Conservation (phyloP, 1,139 yeast species). For the Blastobotrys proliferans region DNA sequence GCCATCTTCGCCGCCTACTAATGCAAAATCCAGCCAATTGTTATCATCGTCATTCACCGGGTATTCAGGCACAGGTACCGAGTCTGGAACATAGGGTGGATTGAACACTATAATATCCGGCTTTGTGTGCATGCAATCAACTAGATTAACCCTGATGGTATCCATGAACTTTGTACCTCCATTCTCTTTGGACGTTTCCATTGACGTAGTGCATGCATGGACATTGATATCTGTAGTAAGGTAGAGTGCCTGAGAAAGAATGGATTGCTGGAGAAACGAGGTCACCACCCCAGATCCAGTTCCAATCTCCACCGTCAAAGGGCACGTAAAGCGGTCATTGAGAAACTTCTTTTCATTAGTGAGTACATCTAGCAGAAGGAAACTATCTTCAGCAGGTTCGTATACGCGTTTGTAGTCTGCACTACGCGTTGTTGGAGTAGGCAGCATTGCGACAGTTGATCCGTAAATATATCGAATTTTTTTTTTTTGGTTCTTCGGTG, state of each 20-base stretch:
- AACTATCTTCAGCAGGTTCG: constrained; percentile 93
- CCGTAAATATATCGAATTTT: too few species aligned
- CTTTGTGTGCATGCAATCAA: constrained; percentile 26
- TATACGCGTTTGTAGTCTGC: constrained; percentile 46
- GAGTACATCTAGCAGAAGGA: constrained; percentile 70
- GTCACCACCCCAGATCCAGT: constrained; percentile 88
- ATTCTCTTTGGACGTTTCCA: constrained; percentile 50
- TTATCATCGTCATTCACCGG: constrained; percentile 40
- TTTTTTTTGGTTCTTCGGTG: neutral
- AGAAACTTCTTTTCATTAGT: constrained; percentile 48
- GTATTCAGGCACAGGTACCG: constrained; percentile 48
- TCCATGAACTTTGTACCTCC: constrained; percentile 45
- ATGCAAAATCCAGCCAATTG: constrained; percentile 79
- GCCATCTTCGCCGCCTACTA: constrained; percentile 85
- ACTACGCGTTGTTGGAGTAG: constrained; percentile 11
- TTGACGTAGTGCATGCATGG: constrained; percentile 59
- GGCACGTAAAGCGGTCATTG: constrained; percentile 25
- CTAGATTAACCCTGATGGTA: constrained; percentile 44
- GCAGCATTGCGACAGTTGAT: too few species aligned
- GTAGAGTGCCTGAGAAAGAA: constrained; percentile 48
- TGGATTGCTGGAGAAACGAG: constrained; percentile 58
- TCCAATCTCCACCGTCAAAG: constrained; percentile 80
- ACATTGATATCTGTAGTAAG: constrained; percentile 78
- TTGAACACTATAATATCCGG: constrained; percentile 73
- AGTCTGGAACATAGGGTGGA: constrained; percentile 96